Base-by-base conservation (phyloP, 768 basidiomycete species). In the Daedaleopsis nitida region DNA sequence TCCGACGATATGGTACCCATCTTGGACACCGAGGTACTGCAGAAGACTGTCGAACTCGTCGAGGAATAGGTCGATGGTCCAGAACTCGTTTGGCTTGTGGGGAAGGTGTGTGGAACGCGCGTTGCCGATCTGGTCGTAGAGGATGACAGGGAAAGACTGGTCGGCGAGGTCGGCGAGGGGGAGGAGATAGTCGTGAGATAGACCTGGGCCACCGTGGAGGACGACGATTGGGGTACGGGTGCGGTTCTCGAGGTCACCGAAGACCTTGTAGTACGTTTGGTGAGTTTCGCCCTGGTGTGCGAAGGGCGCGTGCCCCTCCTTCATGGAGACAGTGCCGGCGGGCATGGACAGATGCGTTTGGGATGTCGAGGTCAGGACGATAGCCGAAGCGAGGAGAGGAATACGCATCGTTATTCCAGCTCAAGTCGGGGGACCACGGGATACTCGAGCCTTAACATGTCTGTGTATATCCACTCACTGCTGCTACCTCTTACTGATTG, bases 41-140 rank as follows among this genome's bases (percentile, higher is more conserved):
- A 86, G 57, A 13, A 86, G 64, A 57, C 83, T 84, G 16, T 75
- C 75, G 32, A 87, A 78, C 72, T 87, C 82, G 48, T 79, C 78
- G 61, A 83, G 70, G 72, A 83, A 86, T 4, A 86, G 76, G 7
- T 81, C 76, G 17, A 79, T 64, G 3, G 76, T 78, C 81, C 79
- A 79, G 65, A 82, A 81, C 35, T 70, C 62, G 3, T 45, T 55
- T 3, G 70, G 68, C 34, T 76, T 77, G 51, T 75, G 69, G 2
- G 64, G 74, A 1, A 76, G 72, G 58, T 80, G 82, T 12, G 82
- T 79, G 3, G 82, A 83, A 52, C 69, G 69, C 12, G 75, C 80
- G 61, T 69, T 77, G 13, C 83, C 83, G 52, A 84, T 65, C 69
- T 83, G 81, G 59, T 83, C 83, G 62, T 84, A 84, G 61, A 84